A percentile compares a stretch with the other conserved stretches of the same genome.
phyloP scores from a whole-genome alignment of 192 early-diverging fungal genomes.

The Mortierella claussenii region DNA sequence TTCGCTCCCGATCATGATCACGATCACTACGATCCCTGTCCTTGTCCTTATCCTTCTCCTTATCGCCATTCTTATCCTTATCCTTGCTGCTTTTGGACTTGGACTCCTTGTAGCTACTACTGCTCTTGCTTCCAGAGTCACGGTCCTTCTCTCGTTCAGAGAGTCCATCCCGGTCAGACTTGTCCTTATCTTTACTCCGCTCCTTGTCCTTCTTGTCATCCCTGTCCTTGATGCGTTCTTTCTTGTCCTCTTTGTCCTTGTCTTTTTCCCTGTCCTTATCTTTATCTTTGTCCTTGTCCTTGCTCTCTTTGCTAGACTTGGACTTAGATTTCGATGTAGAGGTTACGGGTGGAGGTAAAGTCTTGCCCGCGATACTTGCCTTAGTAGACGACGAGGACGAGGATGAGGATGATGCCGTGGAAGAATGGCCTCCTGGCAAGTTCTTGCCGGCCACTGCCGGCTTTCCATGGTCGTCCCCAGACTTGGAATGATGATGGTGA shows the following conservation, averaged over 20 bases:
- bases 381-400: slow-evolving; percentile 15
- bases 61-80: slow-evolving; percentile 48
- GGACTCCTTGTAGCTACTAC: slow-evolving; percentile 33
- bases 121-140: slow-evolving; percentile 24
- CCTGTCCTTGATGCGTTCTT: slow-evolving; percentile 21
- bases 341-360: slow-evolving; percentile 11
- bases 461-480: slow-evolving; percentile 13
- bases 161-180: slow-evolving; percentile 12
- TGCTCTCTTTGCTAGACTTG: slow-evolving; percentile 28
- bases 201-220: slow-evolving; percentile 25
- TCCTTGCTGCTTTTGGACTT: slow-evolving; percentile 54
- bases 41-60: slow-evolving; percentile 14
- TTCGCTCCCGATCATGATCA: slow-evolving; percentile 13
- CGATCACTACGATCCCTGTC: slow-evolving; percentile 23
- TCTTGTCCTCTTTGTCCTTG: slow-evolving; percentile 30
- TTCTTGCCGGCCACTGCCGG: slow-evolving; percentile 24
- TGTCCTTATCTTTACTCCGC: slow-evolving; percentile 41
- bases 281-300: slow-evolving; percentile 33
- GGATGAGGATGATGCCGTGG: not conserved
- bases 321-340: slow-evolving; percentile 33
- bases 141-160: slow-evolving; percentile 41
- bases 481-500: slow-evolving; percentile 16
- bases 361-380: slow-evolving; percentile 23
- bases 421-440: slow-evolving; percentile 23
- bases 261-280: slow-evolving; percentile 23